A percentile compares a stretch with the other conserved stretches of the same genome.
phyloP scores from a whole-genome alignment of 2,329 filamentous ascomycete species.

The Ascochyta rabiei region DNA sequence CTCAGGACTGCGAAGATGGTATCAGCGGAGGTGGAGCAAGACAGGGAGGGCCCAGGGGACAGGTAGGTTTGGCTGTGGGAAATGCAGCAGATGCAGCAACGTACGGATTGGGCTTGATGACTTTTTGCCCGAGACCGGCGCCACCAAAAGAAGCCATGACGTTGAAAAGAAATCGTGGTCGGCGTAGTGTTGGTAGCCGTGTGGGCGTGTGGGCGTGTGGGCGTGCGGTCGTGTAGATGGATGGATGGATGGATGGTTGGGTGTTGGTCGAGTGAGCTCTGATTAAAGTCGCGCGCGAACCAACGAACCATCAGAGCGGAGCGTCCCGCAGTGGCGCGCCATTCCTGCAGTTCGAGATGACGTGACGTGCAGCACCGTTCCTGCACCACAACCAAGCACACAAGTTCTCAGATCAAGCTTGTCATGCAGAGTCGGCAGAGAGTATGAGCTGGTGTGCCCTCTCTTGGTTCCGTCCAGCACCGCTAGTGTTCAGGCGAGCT shows the following conservation, averaged over 20 bases:
- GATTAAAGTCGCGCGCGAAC: constrained; percentile 24
- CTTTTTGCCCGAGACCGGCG: constrained; percentile 69
- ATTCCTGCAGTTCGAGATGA: not conserved
- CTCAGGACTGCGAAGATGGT: constrained; percentile 68
- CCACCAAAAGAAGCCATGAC: constrained; percentile 62
- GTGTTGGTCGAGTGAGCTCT: constrained; percentile 33
- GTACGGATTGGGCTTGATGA: constrained; percentile 73
- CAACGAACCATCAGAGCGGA: not conserved
- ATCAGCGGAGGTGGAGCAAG: constrained; percentile 16
- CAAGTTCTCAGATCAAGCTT: too few relatives aligned
- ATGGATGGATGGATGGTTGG: too few relatives aligned
- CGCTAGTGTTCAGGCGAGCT: too few relatives aligned
- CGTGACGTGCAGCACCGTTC: constrained; percentile 1
- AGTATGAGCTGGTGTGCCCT: too few relatives aligned
- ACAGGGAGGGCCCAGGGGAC: constrained; percentile 4
- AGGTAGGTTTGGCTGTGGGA: constrained; percentile 8
- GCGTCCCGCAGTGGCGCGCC: constrained; percentile 7
- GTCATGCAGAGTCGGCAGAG: too few relatives aligned
- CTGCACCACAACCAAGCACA: not conserved
- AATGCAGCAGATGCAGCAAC: constrained; percentile 40
- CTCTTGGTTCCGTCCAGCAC: too few relatives aligned
- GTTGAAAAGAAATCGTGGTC: not conserved
- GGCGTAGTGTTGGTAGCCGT: not conserved
- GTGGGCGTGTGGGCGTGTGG: not conserved
- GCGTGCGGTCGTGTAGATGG: too few relatives aligned